These are phyloP conservation scores for Mucor sp. DNA, from an alignment of 371 early-diverging fungal genomes.

Conservation along the genomic window DNA sequence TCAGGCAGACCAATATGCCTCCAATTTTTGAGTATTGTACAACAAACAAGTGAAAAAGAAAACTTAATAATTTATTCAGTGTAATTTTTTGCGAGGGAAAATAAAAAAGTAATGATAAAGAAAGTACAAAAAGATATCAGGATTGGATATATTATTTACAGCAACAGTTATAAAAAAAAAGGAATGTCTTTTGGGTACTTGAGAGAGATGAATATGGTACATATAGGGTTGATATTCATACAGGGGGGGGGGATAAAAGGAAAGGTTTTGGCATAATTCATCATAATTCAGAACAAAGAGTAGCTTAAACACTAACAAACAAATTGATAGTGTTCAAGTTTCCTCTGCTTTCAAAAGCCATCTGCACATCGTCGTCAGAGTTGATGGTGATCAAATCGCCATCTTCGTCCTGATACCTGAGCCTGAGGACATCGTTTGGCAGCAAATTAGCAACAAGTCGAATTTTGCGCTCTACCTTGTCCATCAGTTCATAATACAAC, in stretches of 20 bases:
- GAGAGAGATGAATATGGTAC: not conserved
- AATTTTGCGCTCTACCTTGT: conserved; percentile 87
- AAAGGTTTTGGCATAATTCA: not conserved
- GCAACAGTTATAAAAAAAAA: conserved; percentile 7
- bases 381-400: conserved; percentile 86
- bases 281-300: not conserved
- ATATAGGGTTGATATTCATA: not conserved
- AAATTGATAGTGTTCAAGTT: conserved; percentile 41
- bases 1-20: not conserved
- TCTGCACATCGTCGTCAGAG: conserved; percentile 88
- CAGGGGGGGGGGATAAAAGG: not conserved
- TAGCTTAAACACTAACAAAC: conserved; percentile 35
- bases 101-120: not conserved
- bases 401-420: conserved; percentile 93
- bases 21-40: not conserved
- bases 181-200: not conserved
- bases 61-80: not conserved
- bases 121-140: not conserved
- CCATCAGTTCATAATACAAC: conserved; percentile 74
- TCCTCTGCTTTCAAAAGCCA: conserved; percentile 85
- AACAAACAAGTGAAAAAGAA: not conserved
- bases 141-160: conserved; percentile 6
- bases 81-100: not conserved
- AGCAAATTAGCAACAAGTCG: conserved; percentile 69
- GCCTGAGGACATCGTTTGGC: conserved; percentile 57